A percentile compares a stretch with the other conserved stretches of the same genome.
These are phyloP conservation scores for Metschnikowia matae DNA, from an alignment of 805 yeast species.

Conservation along the genomic window DNA sequence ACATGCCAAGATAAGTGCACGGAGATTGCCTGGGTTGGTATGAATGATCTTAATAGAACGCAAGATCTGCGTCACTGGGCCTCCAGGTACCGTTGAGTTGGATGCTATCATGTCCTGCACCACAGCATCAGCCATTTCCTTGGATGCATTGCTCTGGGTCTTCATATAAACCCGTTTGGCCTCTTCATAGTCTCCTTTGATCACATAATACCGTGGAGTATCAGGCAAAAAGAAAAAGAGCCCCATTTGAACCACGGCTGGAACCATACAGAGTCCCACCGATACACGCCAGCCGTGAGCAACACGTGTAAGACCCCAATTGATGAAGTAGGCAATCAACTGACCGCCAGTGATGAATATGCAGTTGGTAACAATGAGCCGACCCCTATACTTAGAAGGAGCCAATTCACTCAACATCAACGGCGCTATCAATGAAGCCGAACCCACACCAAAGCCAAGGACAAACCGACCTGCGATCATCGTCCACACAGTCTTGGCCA, in stretches of 20 bases:
- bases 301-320: slow-evolving; percentile 76
- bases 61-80: slow-evolving; percentile 47
- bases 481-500: slow-evolving; percentile 76
- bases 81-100: slow-evolving; percentile 41
- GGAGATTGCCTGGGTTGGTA: slow-evolving; percentile 68
- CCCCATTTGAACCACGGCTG: slow-evolving; percentile 72
- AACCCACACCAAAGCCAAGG: slow-evolving; percentile 96
- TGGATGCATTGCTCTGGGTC: slow-evolving; percentile 62
- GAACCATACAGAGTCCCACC: slow-evolving; percentile 87
- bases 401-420: slow-evolving; percentile 88
- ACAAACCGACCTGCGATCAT: slow-evolving; percentile 90
- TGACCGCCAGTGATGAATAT: slow-evolving; percentile 94
- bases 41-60: slow-evolving; percentile 63
- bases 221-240: slow-evolving; percentile 88
- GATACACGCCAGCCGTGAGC: slow-evolving; percentile 88
- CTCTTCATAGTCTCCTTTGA: slow-evolving; percentile 57
- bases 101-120: slow-evolving; percentile 58
- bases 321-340: slow-evolving; percentile 87
- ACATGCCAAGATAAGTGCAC: slow-evolving; percentile 88
- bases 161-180: slow-evolving; percentile 65
- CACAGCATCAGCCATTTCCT: slow-evolving; percentile 60
- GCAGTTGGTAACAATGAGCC: slow-evolving; percentile 84
- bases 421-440: slow-evolving; percentile 93
- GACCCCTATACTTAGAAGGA: slow-evolving; percentile 86
- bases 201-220: slow-evolving; percentile 86